Evolutionary conservation across 805 yeast genomes (phyloP), one percentile per base, ranked within the genome.

Genomic region (Spathaspora hagerdaliae): DNA sequence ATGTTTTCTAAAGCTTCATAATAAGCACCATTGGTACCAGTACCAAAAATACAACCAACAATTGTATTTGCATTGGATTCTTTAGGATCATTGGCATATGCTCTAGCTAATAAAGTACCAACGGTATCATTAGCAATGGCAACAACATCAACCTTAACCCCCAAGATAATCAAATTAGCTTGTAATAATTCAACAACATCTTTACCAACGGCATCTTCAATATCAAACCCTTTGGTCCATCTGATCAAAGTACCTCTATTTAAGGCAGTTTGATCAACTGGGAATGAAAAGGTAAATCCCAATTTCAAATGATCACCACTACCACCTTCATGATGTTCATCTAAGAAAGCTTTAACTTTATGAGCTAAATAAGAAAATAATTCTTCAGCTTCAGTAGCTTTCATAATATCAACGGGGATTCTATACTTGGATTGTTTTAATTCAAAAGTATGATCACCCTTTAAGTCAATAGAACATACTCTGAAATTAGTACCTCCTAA

Each of bases 1-100:
- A 94, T 87, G 45, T 83, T 78, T 36, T 79, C 82, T 43, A 90
- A 63, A 46, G 79, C 75, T 66, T 92, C 99, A 61, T 80, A 75
- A 67, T 94, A 92, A 12, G 97, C 96, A 50, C 97, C 97, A 65
- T 92, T 92, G 27, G 98, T 92, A 61, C 99, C 99, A 2, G 99
- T 94, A 53, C 99, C 99, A 59, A 91, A 88, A 51, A 92, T 92
- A 50, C 91, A 83, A 41, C 99, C 98, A 53, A 91, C 74, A 7
- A 86, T 77, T 8, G 97, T 87, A 46, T 81, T 82, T 40, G 94
- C 81, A 48, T 81, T 82, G 42, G 83, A 77, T 49, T 82, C 77
- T 15, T 75, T 64, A 34, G 81, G 75, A 42, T 77, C 71, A 32
- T 87, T 80, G 5, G 87, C 73, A 67, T 92, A 92, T 27, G 97